These are phyloP conservation scores for Kwoniella shivajii DNA, from an alignment of 1,284 basidiomycete species.

Conservation along the genomic window DNA sequence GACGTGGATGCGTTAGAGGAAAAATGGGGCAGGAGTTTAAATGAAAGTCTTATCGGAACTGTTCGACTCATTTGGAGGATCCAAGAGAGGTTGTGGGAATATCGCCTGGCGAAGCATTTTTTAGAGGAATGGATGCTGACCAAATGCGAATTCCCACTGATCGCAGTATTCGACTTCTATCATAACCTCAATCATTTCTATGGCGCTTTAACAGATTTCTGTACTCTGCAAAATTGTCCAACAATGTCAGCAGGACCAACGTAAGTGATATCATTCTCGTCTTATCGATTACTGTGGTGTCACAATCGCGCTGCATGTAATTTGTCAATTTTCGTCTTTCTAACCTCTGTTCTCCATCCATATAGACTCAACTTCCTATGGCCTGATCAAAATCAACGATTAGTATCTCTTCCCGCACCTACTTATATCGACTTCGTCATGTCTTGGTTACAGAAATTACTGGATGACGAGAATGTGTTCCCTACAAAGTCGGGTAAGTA, in stretches of 20 bases:
- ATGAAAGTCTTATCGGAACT: too few species aligned
- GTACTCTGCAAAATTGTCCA: constrained; percentile 84
- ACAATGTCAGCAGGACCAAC: constrained; percentile 90
- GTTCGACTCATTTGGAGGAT: too few species aligned
- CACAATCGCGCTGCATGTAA: too few species aligned
- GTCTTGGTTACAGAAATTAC: constrained; percentile 94
- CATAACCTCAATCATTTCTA: constrained; percentile 98
- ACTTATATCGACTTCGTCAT: constrained; percentile 99
- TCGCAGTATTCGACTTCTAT: constrained; percentile 88
- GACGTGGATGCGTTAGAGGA: not conserved
- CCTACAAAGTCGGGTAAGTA: constrained; percentile 87
- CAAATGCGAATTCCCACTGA: too few species aligned
- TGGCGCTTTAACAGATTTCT: constrained; percentile 91
- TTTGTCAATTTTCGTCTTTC: too few species aligned
- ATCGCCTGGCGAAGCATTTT: not conserved
- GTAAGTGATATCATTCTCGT: constrained; percentile 59
- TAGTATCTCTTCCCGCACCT: constrained; percentile 88
- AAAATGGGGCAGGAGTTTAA: too few species aligned
- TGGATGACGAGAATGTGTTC: constrained; percentile 90
- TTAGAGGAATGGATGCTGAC: too few species aligned
- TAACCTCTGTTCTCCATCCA: not conserved
- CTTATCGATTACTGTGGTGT: not conserved
- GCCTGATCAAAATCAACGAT: constrained; percentile 94
- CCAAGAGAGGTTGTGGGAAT: not conserved
- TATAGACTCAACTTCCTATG: constrained; percentile 91